Conservation (phyloP, 495 filamentous ascomycete species). For the Cladorrhinum samala region DNA sequence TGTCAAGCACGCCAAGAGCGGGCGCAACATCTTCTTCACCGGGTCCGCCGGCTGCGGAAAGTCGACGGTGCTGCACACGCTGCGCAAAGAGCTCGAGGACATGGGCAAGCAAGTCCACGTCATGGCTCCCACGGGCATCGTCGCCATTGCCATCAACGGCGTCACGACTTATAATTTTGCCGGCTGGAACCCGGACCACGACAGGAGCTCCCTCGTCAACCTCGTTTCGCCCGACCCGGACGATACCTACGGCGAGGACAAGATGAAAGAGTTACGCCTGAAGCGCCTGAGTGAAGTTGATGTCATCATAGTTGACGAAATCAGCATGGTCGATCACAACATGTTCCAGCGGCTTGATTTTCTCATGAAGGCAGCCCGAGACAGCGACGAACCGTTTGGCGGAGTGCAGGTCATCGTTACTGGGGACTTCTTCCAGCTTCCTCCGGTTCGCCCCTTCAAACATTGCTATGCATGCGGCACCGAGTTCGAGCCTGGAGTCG, state of each 20-base stretch:
- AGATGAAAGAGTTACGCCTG: conserved; percentile 1
- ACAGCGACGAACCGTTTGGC: conserved; percentile 63
- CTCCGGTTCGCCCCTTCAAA: conserved; percentile 23
- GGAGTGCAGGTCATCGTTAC: conserved; percentile 91
- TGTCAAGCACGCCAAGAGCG: conserved; percentile 41
- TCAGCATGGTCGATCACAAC: conserved; percentile 49
- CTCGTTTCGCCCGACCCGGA: conserved; percentile 1
- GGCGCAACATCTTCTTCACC: conserved; percentile 56
- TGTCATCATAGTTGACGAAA: conserved; percentile 42
- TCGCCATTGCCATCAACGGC: conserved; percentile 49
- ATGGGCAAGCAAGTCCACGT: conserved; percentile 39
- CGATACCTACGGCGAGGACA: background rate
- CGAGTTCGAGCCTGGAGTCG: background rate
- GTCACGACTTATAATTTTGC: conserved; percentile 49
- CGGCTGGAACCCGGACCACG: conserved; percentile 42
- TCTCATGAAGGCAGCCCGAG: conserved; percentile 39
- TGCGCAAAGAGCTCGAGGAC: conserved; percentile 31
- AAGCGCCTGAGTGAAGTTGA: conserved; percentile 34
- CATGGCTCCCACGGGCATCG: conserved; percentile 51
- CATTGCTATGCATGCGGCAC: background rate
- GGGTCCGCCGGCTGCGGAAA: conserved; percentile 58
- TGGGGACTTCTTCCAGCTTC: conserved; percentile 93
- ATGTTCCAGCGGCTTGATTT: conserved; percentile 49
- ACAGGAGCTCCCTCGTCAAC: conserved; percentile 16
- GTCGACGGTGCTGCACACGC: conserved; percentile 48